These are phyloP conservation scores for Podaxis carcinomalis DNA, from an alignment of 768 basidiomycete species.

Conservation along the genomic window DNA sequence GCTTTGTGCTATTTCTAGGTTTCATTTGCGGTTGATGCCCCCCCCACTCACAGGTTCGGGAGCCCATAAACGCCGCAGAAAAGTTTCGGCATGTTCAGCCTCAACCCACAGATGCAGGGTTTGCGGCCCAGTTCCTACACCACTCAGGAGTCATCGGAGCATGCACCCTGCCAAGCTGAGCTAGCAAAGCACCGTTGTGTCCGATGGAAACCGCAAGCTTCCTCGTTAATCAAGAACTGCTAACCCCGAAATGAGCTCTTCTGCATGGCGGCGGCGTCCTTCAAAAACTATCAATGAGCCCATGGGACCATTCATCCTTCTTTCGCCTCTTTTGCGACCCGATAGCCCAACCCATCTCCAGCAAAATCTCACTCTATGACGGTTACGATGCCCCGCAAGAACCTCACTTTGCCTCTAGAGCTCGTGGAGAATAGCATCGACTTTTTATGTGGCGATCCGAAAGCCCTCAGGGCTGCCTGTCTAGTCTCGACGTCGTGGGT, in stretches of 20 bases:
- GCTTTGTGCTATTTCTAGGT: not conserved
- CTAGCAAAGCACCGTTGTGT: not conserved
- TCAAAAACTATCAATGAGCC: slow-evolving; percentile 7
- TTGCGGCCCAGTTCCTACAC: not conserved
- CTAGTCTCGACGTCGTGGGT: slow-evolving; percentile 7
- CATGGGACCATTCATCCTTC: not conserved
- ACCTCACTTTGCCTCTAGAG: slow-evolving; percentile 1
- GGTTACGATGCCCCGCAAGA: not conserved
- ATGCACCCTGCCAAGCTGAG: slow-evolving; percentile 2
- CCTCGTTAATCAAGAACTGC: not conserved
- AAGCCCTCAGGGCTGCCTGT: slow-evolving; percentile 6
- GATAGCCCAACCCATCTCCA: no score
- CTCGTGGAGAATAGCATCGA: slow-evolving; percentile 6
- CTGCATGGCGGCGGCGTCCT: slow-evolving; percentile 3
- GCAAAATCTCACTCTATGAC: not conserved
- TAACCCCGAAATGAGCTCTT: slow-evolving; percentile 8
- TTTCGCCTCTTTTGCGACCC: not conserved
- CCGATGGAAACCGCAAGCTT: not conserved
- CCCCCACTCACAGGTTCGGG: not conserved
- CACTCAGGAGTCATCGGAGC: slow-evolving; percentile 5
- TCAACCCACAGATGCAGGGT: not conserved
- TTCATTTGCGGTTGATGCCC: not conserved
- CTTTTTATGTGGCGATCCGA: slow-evolving; percentile 1
- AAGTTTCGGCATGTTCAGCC: not conserved
- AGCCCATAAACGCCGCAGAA: not conserved